Base-by-base conservation (phyloP, 495 filamentous ascomycete species). In the Pyronema omphalodes region DNA sequence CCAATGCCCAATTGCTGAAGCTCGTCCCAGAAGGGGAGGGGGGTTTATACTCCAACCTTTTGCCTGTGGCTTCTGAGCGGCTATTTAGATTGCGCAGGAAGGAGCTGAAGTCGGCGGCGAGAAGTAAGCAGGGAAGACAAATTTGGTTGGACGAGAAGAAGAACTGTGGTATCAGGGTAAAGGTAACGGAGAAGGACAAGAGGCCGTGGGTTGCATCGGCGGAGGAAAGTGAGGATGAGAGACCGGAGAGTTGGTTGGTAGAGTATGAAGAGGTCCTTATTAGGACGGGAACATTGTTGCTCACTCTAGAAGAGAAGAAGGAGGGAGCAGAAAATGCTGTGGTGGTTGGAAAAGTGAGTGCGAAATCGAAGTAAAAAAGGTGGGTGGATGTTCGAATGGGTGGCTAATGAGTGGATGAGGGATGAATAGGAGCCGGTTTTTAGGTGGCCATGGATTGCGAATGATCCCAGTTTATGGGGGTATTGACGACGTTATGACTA, bases 101-200 rank as follows among this genome's bases (percentile, higher is more conserved):
- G 15, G 58, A 59, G 60, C 33, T 63, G 17, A 36, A 44, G n/a
- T 23, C 51, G 17, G 58, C 41, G 7, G 52, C 37, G 3, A 37
- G 11, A 8, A 14, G 9, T 3, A 48, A 36, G 36, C 14, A 17
- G 1, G 50, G 34, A 1, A 37, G 23, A 34, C 37, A 55, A 11
- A 37, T 62, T 14, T 62, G 60, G 60, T 29, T 62, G n/a, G 58
- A 55, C 37, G 58, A 61, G n/a, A 34, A 12, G n/a, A 39, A 44
- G 43, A 61, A 62, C 46, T 15, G 58, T 7, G 60, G 58, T 8
- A 12, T 62, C 33, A 43, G 44, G 12, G 34, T 62, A 37, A 39
- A 37, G 46, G 59, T 58, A 11, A 33, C 19, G 4, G 41, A 37
- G 34, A 33, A 29, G 3, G 48, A 46, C 34, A 39, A 9, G 17